Base-by-base conservation (phyloP, 2,329 filamentous ascomycete species). In the Fusarium heterosporum region DNA sequence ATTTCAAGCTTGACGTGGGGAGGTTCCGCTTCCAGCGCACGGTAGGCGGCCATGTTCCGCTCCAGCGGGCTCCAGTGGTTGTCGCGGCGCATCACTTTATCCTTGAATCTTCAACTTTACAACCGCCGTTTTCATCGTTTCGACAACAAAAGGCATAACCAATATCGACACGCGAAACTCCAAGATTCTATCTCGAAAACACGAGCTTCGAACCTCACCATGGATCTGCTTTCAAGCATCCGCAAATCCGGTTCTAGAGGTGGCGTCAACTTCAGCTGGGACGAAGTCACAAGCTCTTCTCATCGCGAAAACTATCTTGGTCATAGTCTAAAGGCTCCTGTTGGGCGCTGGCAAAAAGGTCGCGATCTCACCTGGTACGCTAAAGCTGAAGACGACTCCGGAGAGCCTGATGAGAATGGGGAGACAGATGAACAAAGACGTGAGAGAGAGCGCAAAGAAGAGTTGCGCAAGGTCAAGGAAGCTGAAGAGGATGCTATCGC, bases 181-280 rank as follows among this genome's bases (percentile, higher is more conserved):
- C 7, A 2, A 12, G 7, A 45, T 14, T 34, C 22, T 9, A 13
- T 9, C 2, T 11, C 22, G 19, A 11, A 11, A 12, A 34, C 17
- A 16, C 8, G 16, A 19, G 6, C 8, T 28, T 14, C 10, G 16
- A 47, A 12, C 17, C 16, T 26, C 48, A 55, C 61, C 56, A 97
- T 99, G 96, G 96, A 99, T 85, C 87, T 99, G 55, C 88, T 98
- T 54, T 92, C 94, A 61, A 93, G 92, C 40, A 91, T 99, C 64
- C 93, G 94, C 75, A 98, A 99, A 81, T 82, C 85, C 17, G 95
- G 97, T 78, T 96, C 93, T 73, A 90, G 96, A 70, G 96, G 96
- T 74, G 96, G 96, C 76, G 91, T 91, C 79, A 93, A 97, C 78
- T 99, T 99, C 83, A 94, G 90, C 80, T 98, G 96, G 96, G 92